Base-by-base conservation (phyloP, 179 eudicot genomes). In the Amaranthus tricolor region DNA sequence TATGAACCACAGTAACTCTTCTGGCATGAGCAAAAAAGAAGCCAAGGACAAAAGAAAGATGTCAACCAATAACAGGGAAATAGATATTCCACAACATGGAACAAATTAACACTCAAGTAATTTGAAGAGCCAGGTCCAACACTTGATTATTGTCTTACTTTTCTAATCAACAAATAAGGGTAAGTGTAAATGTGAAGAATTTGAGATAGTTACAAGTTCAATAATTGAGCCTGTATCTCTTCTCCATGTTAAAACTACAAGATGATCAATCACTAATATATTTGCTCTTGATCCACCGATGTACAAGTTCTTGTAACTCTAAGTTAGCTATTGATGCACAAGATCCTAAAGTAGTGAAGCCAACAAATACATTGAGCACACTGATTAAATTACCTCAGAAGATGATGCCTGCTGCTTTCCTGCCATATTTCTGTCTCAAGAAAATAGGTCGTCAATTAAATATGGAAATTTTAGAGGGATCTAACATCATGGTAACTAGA, bases 401-500 rank as follows among this genome's bases (percentile, higher is more conserved):
- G 93, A 83, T 60, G 95, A 86, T 70, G 86, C 78, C 58, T 79
- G 85, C 76, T 84, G 89, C 77, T 73, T 76, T 44, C 81, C 78
- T 79, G 87, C 72, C 58, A 77, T 61, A 49, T 76, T 78, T 79
- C 91, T 90, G 91, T 65, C 56, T 14, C 68, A 50, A 66, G 59
- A 63, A 24, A 44, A 66, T 16, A 56, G 62, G 17, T 12, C 15
- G 60, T 74, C 43, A 74, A 45, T 45, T 13, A 14, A 16, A 56
- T 63, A 56, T 7, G 24, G 17, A 47, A n/a, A 70, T 8, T 14
- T 45, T 50, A 50, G 69, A 53, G 13, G 49, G 55, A 12, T 58
- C 20, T 20, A 76, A 73, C 62, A 62, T 5, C 19, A 44, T 63
- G 51, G 43, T 63, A 43, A 71, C 9, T 64, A 66, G 62, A 51